These are phyloP conservation scores for Tolypocladium album DNA, from an alignment of 2,329 filamentous ascomycete genomes.

Conservation along the genomic window DNA sequence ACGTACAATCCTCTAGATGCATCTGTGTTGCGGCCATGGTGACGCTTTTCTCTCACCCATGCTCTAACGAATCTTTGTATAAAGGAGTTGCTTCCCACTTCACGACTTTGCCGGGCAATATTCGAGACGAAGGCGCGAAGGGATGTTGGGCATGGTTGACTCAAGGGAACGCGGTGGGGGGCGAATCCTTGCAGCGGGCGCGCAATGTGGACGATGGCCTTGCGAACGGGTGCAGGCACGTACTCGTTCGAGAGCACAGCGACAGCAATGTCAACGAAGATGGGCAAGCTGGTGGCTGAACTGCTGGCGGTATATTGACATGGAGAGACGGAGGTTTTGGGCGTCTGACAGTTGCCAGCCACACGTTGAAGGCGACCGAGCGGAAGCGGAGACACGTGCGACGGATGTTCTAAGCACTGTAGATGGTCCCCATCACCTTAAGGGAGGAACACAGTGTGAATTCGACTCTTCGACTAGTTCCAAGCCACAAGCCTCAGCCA, in stretches of 20 bases:
- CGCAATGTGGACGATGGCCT: neutral
- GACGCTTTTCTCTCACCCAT: conserved; percentile 26
- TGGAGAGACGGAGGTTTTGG: neutral
- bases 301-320: neutral
- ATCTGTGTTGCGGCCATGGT: conserved; percentile 69
- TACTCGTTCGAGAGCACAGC: neutral
- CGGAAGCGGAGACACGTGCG: neutral
- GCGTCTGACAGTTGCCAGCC: neutral
- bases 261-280: neutral
- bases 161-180: neutral
- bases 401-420: neutral
- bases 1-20: conserved; percentile 79
- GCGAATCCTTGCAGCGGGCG: neutral
- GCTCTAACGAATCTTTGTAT: conserved; percentile 6
- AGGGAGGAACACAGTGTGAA: neutral
- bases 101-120: conserved; percentile 20
- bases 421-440: neutral
- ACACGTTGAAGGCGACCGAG: neutral
- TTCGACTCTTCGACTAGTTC: too few species aligned
- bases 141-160: conserved; percentile 20
- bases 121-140: conserved; percentile 16
- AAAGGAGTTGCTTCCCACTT: conserved; percentile 7
- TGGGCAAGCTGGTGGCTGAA: neutral
- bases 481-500: neutral
- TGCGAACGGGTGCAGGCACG: neutral